phyloP scores from a whole-genome alignment of 495 filamentous ascomycete genomes.

The Amphirosellinia nigrospora region DNA sequence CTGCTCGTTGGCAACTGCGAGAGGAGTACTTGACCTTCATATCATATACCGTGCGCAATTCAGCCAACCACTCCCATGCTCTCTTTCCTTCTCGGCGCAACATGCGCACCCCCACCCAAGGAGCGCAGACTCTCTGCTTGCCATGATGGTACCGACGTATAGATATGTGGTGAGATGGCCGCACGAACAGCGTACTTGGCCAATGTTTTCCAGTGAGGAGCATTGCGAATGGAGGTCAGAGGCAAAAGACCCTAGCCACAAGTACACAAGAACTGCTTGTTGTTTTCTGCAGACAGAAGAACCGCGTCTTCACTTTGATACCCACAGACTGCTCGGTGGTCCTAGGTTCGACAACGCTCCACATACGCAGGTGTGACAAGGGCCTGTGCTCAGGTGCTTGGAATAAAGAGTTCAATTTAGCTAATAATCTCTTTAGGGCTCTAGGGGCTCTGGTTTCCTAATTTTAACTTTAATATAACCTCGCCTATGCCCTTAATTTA shows the following conservation, averaged over 20 bases:
- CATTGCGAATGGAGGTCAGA: slow-evolving; percentile 30
- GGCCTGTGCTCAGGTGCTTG: too few relatives aligned
- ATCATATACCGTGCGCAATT: slow-evolving; percentile 34
- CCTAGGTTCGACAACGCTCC: background rate
- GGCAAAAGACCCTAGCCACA: slow-evolving; percentile 44
- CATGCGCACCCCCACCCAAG: background rate
- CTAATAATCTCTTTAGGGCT: too few relatives aligned
- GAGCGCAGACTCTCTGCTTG: too few relatives aligned
- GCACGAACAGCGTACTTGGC: slow-evolving; percentile 37
- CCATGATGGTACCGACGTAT: background rate
- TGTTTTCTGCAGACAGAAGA: background rate
- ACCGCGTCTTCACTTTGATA: background rate
- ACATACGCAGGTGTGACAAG: background rate
- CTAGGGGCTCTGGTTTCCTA: too few relatives aligned
- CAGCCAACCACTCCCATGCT: slow-evolving; percentile 29
- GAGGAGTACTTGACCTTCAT: slow-evolving; percentile 40
- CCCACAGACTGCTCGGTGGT: background rate
- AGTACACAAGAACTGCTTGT: background rate
- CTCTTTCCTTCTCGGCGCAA: slow-evolving; percentile 1
- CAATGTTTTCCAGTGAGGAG: slow-evolving; percentile 35
- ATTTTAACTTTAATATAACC: too few relatives aligned
- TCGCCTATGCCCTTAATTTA: too few relatives aligned
- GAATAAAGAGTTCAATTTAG: too few relatives aligned
- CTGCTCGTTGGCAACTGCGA: slow-evolving; percentile 40
- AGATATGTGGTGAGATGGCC: slow-evolving; percentile 42